Conservation (phyloP, 306 rosid genomes). For the Sesbania bispinosa region DNA sequence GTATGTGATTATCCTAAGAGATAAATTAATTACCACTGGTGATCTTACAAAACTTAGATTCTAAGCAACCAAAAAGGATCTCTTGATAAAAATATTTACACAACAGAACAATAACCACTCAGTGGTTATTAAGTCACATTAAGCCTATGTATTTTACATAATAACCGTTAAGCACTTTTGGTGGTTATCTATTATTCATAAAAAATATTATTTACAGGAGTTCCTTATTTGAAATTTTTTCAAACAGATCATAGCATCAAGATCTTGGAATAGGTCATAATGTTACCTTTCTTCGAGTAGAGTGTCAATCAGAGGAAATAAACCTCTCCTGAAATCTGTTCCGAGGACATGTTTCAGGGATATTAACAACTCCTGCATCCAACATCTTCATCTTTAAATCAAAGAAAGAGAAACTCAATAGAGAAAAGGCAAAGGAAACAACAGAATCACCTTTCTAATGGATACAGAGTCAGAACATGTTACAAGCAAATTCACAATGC, state of each 20-base stretch:
- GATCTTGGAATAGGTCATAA: constrained; percentile 14
- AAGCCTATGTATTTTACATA: not conserved
- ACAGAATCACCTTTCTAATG: constrained; percentile 72
- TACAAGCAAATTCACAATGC: constrained; percentile 96
- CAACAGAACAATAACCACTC: not conserved
- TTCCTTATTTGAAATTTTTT: not conserved
- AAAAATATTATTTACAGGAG: not conserved
- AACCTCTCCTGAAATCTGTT: constrained; percentile 95
- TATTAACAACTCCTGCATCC: constrained; percentile 84
- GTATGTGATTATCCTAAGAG: not conserved
- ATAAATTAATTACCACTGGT: not conserved
- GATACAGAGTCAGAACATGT: constrained; percentile 99
- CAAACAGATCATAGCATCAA: not conserved
- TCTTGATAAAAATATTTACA: not conserved
- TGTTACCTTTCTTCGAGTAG: constrained; percentile 90
- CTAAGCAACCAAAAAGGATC: not conserved
- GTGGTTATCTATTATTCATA: not conserved
- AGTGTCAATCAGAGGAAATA: constrained; percentile 96
- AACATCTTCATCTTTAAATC: constrained; percentile 24
- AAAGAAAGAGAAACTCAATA: constrained; percentile 1
- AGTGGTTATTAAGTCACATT: not conserved
- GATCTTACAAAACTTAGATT: constrained; percentile 19
- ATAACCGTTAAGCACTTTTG: not conserved
- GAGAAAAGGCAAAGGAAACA: constrained; percentile 14
- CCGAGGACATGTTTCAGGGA: constrained; percentile 99